Conservation (phyloP, 164 flowering plant species). For the Pachysandra terminalis region DNA sequence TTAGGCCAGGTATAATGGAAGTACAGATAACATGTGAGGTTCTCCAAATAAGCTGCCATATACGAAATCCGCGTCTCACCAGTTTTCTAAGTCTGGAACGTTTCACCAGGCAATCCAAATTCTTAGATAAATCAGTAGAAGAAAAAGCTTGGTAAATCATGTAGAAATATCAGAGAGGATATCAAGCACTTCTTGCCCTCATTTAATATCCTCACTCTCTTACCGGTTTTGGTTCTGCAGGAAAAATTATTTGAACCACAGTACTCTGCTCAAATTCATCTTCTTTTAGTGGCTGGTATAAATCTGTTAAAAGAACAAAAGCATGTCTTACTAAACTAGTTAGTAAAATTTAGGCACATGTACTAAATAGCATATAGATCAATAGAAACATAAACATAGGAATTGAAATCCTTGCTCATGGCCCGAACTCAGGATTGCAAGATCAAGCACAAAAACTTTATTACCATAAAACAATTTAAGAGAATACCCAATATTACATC, state of each 20-base stretch:
- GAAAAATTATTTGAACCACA: conserved; percentile 65
- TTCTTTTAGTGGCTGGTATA: conserved; percentile 81
- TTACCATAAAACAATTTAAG: too few species aligned
- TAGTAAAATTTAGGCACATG: neutral
- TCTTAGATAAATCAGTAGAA: neutral
- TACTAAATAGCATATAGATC: neutral
- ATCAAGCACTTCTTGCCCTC: neutral
- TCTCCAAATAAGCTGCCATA: too few species aligned
- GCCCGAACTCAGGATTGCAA: neutral
- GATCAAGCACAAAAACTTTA: neutral
- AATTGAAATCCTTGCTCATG: neutral
- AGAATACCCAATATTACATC: too few species aligned
- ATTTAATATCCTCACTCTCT: conserved; percentile 21
- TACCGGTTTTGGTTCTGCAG: conserved; percentile 79
- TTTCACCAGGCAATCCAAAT: neutral
- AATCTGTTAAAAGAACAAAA: conserved; percentile 45
- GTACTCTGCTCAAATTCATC: conserved; percentile 88
- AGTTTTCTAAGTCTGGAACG: too few species aligned
- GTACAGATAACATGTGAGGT: too few species aligned
- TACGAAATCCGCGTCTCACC: too few species aligned
- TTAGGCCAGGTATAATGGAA: too few species aligned
- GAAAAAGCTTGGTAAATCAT: neutral
- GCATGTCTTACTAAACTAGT: neutral
- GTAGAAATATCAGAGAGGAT: neutral
- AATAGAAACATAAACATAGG: neutral